These are phyloP conservation scores for Xylaria sp. DNA, from an alignment of 2,329 filamentous ascomycete genomes.

Conservation along the genomic window DNA sequence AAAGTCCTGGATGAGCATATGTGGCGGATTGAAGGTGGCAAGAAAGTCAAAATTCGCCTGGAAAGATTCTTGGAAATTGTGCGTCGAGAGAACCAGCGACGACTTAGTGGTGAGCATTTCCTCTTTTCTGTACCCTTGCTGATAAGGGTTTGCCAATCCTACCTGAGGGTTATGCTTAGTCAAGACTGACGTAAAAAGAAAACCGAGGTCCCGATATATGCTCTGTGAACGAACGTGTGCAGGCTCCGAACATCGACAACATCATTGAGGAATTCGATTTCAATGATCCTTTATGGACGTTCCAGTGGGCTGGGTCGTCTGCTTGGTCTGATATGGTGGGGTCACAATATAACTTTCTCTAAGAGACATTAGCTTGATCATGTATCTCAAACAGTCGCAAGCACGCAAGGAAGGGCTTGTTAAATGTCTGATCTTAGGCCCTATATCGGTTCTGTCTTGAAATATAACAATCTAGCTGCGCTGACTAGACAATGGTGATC, in stretches of 20 bases:
- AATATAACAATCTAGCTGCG: no score
- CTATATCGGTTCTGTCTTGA: no score
- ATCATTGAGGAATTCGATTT: not conserved
- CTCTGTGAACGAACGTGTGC: not conserved
- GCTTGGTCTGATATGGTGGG: not conserved
- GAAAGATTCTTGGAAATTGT: not conserved
- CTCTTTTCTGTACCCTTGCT: not conserved
- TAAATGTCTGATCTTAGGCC: no score
- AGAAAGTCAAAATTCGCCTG: not conserved
- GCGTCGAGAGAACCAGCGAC: not conserved
- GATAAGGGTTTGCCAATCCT: not conserved
- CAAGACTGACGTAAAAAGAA: not conserved
- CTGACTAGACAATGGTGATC: no score
- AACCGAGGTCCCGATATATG: not conserved
- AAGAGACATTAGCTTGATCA: not conserved
- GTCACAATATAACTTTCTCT: not conserved
- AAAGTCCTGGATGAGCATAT: slow-evolving; percentile 2
- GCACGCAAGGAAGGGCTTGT: no score
- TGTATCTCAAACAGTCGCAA: no score
- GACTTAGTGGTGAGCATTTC: not conserved
- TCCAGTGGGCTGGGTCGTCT: not conserved
- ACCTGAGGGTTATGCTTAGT: not conserved
- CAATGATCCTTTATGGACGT: not conserved
- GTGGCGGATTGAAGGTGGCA: not conserved
- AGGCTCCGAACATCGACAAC: not conserved